Evolutionary conservation across 495 filamentous ascomycete species (phyloP).

Genomic region (Cryomyces antarcticus): DNA sequence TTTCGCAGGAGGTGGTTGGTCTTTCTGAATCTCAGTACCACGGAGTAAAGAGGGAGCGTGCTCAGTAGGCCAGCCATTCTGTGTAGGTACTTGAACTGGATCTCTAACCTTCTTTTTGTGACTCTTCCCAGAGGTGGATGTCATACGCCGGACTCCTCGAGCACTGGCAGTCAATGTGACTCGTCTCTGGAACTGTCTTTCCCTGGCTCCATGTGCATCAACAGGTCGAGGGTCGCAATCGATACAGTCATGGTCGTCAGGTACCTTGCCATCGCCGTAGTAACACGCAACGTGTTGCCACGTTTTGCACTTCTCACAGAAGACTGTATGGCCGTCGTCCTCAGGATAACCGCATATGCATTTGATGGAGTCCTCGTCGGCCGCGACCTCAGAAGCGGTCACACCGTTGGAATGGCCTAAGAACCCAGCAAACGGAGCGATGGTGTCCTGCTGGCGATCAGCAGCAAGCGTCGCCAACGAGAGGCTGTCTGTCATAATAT

Average conservation of each 20-base stretch:
- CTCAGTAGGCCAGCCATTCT: slow-evolving; percentile 21
- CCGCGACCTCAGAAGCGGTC: slow-evolving; percentile 34
- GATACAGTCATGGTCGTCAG: slow-evolving; percentile 65
- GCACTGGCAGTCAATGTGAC: slow-evolving; percentile 37
- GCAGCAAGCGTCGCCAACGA: slow-evolving; percentile 40
- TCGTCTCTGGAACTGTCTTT: slow-evolving; percentile 33
- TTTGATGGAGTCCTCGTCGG: slow-evolving; percentile 75
- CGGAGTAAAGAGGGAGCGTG: slow-evolving; percentile 14
- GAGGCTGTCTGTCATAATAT: slow-evolving; percentile 88
- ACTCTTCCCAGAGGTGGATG: slow-evolving; percentile 21
- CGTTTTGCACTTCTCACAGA: slow-evolving; percentile 84
- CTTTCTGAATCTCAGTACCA: slow-evolving; percentile 33
- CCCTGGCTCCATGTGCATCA: slow-evolving; percentile 47
- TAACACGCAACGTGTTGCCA: slow-evolving; percentile 98
- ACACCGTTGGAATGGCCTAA: slow-evolving; percentile 23
- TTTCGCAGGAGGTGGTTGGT: slow-evolving; percentile 41
- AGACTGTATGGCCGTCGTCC: slow-evolving; percentile 94
- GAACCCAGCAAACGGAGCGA: slow-evolving; percentile 33
- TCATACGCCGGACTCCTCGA: slow-evolving; percentile 32
- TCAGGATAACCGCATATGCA: slow-evolving; percentile 85
- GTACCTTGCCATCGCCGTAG: slow-evolving; percentile 56
- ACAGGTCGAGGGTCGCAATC: slow-evolving; percentile 66
- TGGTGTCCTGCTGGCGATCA: slow-evolving; percentile 23
- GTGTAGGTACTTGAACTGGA: slow-evolving; percentile 25
- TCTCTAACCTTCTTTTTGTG: slow-evolving; percentile 45